A percentile compares a stretch with the other conserved stretches of the same genome.
Conservation (phyloP, 371 early-diverging fungal species). For the Syncephalastrum contaminatum region DNA sequence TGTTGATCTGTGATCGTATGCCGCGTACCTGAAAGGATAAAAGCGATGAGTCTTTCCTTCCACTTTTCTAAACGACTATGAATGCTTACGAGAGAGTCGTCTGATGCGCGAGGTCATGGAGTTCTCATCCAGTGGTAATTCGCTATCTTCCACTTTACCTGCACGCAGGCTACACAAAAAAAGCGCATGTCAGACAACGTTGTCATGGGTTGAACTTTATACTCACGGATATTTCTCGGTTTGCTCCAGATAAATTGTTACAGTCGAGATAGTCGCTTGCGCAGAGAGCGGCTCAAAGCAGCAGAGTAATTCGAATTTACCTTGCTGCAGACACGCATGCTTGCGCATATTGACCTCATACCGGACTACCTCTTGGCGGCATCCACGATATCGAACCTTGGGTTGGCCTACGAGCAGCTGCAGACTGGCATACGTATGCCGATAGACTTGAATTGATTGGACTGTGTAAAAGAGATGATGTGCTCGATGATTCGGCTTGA, state of each 20-base stretch:
- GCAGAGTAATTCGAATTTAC: slow-evolving; percentile 11
- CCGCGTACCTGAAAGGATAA: slow-evolving; percentile 1
- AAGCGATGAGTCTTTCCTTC: background rate
- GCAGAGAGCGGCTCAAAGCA: slow-evolving; percentile 17
- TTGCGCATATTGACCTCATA: slow-evolving; percentile 30
- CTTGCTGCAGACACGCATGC: slow-evolving; percentile 27
- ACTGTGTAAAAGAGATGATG: slow-evolving; percentile 6
- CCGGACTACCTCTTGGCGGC: slow-evolving; percentile 12
- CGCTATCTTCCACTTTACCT: background rate
- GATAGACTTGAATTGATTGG: slow-evolving; percentile 19
- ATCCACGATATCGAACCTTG: slow-evolving; percentile 31
- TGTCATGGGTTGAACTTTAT: background rate
- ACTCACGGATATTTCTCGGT: slow-evolving; percentile 34
- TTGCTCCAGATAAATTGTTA: slow-evolving; percentile 28
- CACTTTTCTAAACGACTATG: background rate
- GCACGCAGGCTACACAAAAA: background rate
- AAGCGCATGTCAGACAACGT: background rate
- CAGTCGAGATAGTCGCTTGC: slow-evolving; percentile 11
- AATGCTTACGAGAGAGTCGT: background rate
- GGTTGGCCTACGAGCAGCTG: slow-evolving; percentile 15
- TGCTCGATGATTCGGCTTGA: too few relatives aligned
- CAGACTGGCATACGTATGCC: slow-evolving; percentile 27
- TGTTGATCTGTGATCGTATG: background rate
- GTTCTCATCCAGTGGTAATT: background rate
- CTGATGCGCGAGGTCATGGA: background rate